Percentiles rank a stretch among this genome's conserved stretches.
Conservation (phyloP, 768 basidiomycete genomes). For the Leucocoprinus birnbaumii region DNA sequence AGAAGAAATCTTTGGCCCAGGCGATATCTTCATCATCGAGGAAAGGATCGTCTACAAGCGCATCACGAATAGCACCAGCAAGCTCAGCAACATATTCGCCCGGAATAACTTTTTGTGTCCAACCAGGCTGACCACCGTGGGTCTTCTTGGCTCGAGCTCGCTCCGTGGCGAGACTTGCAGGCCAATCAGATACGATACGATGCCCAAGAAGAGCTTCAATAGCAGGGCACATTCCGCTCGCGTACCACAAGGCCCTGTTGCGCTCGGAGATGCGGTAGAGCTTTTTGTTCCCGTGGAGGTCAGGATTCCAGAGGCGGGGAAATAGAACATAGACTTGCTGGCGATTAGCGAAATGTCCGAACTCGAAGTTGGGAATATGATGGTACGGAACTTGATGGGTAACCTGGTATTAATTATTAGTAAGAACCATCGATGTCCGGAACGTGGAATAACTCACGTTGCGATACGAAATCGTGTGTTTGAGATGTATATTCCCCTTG, state of each 20-base stretch:
- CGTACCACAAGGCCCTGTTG: constrained; percentile 18
- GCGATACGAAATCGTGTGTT: neutral
- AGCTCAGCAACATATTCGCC: neutral
- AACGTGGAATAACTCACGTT: too few species aligned
- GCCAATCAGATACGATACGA: constrained; percentile 20
- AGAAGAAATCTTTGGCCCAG: constrained; percentile 9
- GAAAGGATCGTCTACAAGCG: neutral
- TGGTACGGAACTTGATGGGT: neutral
- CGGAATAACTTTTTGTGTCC: constrained; percentile 18
- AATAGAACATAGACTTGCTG: constrained; percentile 18
- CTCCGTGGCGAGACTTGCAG: constrained; percentile 18
- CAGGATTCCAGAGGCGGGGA: constrained; percentile 18
- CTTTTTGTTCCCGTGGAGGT: neutral
- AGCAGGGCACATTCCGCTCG: constrained; percentile 21
- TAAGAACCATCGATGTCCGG: too few species aligned
- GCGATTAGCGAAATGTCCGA: neutral
- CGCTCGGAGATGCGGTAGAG: constrained; percentile 2
- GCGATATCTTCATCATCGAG: neutral
- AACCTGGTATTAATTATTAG: too few species aligned
- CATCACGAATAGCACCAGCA: too few species aligned
- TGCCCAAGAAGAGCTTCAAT: constrained; percentile 10
- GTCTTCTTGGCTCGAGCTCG: constrained; percentile 17
- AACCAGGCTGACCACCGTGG: constrained; percentile 15
- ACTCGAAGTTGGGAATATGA: neutral
- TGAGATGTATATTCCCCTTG: neutral